A percentile compares a stretch with the other conserved stretches of the same genome.
Conservation (phyloP, 192 early-diverging fungal genomes). For the Dissophora ornata region DNA sequence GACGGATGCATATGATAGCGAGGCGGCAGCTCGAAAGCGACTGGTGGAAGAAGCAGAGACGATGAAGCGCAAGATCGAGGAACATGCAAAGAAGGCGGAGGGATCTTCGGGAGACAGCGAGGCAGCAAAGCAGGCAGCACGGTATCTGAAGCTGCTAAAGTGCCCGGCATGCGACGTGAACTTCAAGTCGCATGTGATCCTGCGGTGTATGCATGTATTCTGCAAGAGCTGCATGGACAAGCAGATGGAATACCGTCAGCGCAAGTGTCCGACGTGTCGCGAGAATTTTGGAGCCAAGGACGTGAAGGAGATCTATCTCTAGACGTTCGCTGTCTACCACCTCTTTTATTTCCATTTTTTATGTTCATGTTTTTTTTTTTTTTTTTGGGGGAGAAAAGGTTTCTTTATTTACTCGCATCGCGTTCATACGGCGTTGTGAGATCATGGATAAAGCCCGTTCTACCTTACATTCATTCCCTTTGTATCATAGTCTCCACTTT, state of each 20-base stretch:
- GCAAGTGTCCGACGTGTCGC: slow-evolving; percentile 93
- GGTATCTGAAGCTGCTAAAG: slow-evolving; percentile 82
- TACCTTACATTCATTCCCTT: not conserved
- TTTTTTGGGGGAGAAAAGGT: too few species aligned
- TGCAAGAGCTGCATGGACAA: slow-evolving; percentile 94
- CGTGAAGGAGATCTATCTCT: slow-evolving; percentile 84
- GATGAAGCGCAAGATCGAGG: slow-evolving; percentile 72
- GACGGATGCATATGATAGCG: slow-evolving; percentile 66
- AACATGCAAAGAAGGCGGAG: slow-evolving; percentile 67
- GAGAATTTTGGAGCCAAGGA: slow-evolving; percentile 87
- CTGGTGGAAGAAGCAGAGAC: slow-evolving; percentile 69
- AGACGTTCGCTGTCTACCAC: too few species aligned
- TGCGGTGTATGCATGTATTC: slow-evolving; percentile 96
- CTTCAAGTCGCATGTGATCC: slow-evolving; percentile 85
- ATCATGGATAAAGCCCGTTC: too few species aligned
- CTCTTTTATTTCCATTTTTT: slow-evolving; percentile 3
- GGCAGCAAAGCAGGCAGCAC: slow-evolving; percentile 39
- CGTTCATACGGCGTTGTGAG: too few species aligned
- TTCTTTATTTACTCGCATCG: too few species aligned
- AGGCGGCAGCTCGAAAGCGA: slow-evolving; percentile 66
- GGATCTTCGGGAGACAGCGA: slow-evolving; percentile 39
- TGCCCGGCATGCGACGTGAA: slow-evolving; percentile 89
- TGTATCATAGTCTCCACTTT: not conserved
- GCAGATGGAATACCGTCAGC: slow-evolving; percentile 85
- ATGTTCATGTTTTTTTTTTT: not conserved